Evolutionary conservation across 306 rosid genomes (phyloP), one percentile per base, ranked within the genome.

Genomic region (Styphnolobium japonicum): DNA sequence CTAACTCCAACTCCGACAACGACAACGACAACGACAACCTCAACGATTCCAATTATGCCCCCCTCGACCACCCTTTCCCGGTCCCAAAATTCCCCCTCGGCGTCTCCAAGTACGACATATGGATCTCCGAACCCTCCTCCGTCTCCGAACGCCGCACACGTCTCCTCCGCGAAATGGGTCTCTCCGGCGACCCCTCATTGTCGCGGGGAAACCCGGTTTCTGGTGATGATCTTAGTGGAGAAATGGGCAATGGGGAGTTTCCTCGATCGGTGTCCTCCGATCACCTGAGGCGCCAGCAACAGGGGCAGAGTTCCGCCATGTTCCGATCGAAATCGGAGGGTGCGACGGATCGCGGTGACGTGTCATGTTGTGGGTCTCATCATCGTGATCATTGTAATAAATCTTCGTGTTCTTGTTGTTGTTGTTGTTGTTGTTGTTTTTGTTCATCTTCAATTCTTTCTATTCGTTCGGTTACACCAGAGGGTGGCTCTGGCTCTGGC

Each of bases 71-170:
- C n/a, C 79, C 73, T 3, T 88, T 88, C 40, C 83, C 84, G 1
- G 72, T 86, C 6, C 95, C 87, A 39, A 90, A 83, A 72, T 88
- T 90, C 85, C 91, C 95, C 10, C 72, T 73, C 77, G 90, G 75
- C 25, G 81, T 80, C 23, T 73, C 82, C 87, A 85, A 89, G 57
- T 95, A 93, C 85, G 98, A 93, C 33, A 63, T 95, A 19, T 95
- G 99, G 99, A 91, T 90, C 96, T 90, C 98, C 79, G 93, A 93
- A 75, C 98, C 98, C 0, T 87, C 93, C 37, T 93, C 99, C 37
- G 89, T 95, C 34, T 89, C 92, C 18, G 99, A 95, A 75, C 99
- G 99, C 71, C 96, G 99, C 11, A 56, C 70, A 2, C 87, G 90
- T 6, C 96, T 95, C 12, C 91, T 95, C 53, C 89, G 85, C 4